Evolutionary conservation across 1,139 yeast species (phyloP).

Genomic region (Magnusiomyces suaveolens): DNA sequence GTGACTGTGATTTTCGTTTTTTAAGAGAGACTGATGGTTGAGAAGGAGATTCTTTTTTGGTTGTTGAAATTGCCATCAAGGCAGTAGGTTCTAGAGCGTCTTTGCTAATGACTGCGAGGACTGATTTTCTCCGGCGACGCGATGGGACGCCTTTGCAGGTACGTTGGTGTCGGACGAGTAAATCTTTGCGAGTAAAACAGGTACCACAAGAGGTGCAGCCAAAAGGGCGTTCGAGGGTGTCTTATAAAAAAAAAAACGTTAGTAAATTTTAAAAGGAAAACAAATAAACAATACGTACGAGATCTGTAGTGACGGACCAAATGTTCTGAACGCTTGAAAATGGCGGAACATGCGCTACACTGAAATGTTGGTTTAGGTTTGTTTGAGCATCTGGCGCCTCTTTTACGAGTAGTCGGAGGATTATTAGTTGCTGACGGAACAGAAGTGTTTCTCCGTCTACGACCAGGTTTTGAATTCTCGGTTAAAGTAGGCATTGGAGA

Average conservation of each 20-base stretch:
- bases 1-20: background rate
- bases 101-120: background rate
- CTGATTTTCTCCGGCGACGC: slow-evolving; percentile 2
- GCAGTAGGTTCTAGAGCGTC: background rate
- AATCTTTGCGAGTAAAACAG: background rate
- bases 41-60: background rate
- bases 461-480: background rate
- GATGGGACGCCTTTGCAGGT: slow-evolving; percentile 4
- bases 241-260: background rate
- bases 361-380: slow-evolving; percentile 2
- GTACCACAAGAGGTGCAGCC: slow-evolving; percentile 4
- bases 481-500: background rate
- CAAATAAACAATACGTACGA: background rate
- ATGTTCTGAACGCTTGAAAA: slow-evolving; percentile 3
- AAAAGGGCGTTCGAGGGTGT: slow-evolving; percentile 3
- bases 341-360: background rate
- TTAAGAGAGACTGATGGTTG: background rate
- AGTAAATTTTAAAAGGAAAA: background rate
- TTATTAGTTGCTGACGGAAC: background rate
- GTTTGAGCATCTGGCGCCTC: background rate
- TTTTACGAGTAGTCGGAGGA: background rate
- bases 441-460: background rate
- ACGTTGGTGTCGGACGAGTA: slow-evolving; percentile 1
- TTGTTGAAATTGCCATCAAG: background rate
- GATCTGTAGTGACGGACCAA: background rate